A percentile compares a stretch with the other conserved stretches of the same genome.
phyloP scores from a whole-genome alignment of 176 grass and related monocot species.

The Avena atlantica region DNA sequence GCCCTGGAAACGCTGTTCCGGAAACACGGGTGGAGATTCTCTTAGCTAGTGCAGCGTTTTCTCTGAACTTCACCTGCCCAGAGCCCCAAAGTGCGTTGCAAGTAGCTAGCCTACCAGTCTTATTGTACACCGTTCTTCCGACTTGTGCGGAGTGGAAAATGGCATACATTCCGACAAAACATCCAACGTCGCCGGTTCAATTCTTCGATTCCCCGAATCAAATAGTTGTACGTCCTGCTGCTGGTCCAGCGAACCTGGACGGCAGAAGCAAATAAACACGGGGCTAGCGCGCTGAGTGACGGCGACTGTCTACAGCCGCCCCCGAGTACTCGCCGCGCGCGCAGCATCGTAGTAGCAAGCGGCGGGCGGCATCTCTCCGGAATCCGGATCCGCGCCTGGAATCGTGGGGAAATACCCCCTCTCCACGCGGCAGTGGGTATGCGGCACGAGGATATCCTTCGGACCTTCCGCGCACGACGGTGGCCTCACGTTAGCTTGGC shows the following conservation, averaged over 20 bases:
- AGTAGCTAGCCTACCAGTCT: not conserved
- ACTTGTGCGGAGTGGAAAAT: not conserved
- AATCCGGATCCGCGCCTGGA: constrained; percentile 24
- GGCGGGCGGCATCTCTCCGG: constrained; percentile 15
- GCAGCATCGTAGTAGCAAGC: not conserved
- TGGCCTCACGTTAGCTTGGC: constrained; percentile 1
- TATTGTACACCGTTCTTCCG: not conserved
- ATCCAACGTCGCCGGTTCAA: not conserved
- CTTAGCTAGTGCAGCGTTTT: not conserved
- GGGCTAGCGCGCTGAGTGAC: not conserved
- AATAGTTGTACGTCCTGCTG: not conserved
- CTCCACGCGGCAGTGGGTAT: not conserved
- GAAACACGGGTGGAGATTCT: no score
- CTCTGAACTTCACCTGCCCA: not conserved
- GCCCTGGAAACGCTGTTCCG: no score
- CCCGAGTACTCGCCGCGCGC: not conserved
- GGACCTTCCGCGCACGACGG: constrained; percentile 11
- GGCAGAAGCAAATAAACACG: not conserved
- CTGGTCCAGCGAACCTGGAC: not conserved
- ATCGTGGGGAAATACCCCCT: constrained; percentile 17
- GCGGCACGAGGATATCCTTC: constrained; percentile 21
- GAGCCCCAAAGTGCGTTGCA: not conserved
- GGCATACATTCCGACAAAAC: no score
- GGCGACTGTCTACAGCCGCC: constrained; percentile 8
- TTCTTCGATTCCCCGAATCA: constrained; percentile 32